A percentile compares a stretch with the other conserved stretches of the same genome.
Conservation (phyloP, 2,329 filamentous ascomycete genomes). For the Dothideomycetes sp. region DNA sequence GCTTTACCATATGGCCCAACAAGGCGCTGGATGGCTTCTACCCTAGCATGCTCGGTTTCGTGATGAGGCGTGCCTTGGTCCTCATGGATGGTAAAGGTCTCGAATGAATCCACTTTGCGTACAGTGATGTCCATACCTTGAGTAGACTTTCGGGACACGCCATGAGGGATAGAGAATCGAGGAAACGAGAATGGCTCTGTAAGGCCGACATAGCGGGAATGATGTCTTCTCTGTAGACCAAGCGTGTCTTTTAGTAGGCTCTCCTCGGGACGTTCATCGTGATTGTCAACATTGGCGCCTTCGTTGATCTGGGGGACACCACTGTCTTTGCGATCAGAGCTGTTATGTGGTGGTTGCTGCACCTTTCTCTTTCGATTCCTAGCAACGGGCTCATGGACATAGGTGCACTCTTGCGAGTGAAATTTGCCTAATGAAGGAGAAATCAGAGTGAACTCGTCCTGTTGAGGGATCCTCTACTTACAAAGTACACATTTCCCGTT, state of each 20-base stretch:
- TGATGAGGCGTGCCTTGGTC: slow-evolving; percentile 19
- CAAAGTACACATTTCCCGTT: slow-evolving; percentile 20
- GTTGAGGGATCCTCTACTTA: too few relatives aligned
- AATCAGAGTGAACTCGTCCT: too few relatives aligned
- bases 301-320: slow-evolving; percentile 11
- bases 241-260: slow-evolving; percentile 56
- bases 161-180: slow-evolving; percentile 3
- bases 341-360: background rate
- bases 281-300: slow-evolving; percentile 50
- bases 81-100: slow-evolving; percentile 61
- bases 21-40: slow-evolving; percentile 60
- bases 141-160: background rate
- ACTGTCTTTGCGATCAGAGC: background rate
- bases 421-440: too few relatives aligned
- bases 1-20: slow-evolving; percentile 62
- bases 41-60: slow-evolving; percentile 35
- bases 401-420: slow-evolving; percentile 68
- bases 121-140: slow-evolving; percentile 6
- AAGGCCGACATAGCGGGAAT: slow-evolving; percentile 22
- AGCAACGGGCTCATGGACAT: slow-evolving; percentile 43
- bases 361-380: slow-evolving; percentile 12
- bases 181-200: slow-evolving; percentile 17
- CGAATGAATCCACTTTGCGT: slow-evolving; percentile 12
- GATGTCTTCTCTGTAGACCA: slow-evolving; percentile 25
- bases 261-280: slow-evolving; percentile 60